A percentile compares a stretch with the other conserved stretches of the same genome.
Evolutionary conservation across 768 basidiomycete species (phyloP).

Genomic region (Lanmaoa rubissima): DNA sequence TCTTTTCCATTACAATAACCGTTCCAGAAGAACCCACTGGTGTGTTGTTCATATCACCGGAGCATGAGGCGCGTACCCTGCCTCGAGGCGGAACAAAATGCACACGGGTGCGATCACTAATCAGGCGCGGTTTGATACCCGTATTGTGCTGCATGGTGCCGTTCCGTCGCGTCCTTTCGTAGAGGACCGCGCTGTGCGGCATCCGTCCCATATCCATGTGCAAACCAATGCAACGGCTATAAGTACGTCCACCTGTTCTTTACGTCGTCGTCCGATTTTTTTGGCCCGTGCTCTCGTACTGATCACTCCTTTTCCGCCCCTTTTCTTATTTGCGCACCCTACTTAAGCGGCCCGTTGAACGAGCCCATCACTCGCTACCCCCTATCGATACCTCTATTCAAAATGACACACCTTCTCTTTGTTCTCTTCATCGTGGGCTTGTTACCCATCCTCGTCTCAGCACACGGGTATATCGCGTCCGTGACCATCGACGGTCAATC

Average conservation of each 20-base stretch:
- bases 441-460: slow-evolving; percentile 23
- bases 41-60: slow-evolving; percentile 2
- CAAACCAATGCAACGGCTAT: slow-evolving; percentile 10
- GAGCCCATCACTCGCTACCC: slow-evolving; percentile 4
- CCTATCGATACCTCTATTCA: neutral
- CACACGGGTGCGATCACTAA: slow-evolving; percentile 2
- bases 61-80: slow-evolving; percentile 5
- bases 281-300: neutral
- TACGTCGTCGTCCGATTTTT: neutral
- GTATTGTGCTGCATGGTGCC: neutral
- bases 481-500: slow-evolving; percentile 30
- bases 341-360: slow-evolving; percentile 22
- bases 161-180: neutral
- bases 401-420: slow-evolving; percentile 17
- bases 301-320: neutral
- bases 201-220: slow-evolving; percentile 19
- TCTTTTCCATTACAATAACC: neutral
- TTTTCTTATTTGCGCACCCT: slow-evolving; percentile 5
- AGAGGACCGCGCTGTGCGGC: slow-evolving; percentile 12
- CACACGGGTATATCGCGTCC: slow-evolving; percentile 32
- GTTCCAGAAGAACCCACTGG: neutral
- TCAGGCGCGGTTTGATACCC: slow-evolving; percentile 3
- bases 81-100: slow-evolving; percentile 17
- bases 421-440: slow-evolving; percentile 10
- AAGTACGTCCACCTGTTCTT: slow-evolving; percentile 12